Evolutionary conservation across 1,139 yeast species (phyloP).

Genomic region (Hyphopichia khmerensis): DNA sequence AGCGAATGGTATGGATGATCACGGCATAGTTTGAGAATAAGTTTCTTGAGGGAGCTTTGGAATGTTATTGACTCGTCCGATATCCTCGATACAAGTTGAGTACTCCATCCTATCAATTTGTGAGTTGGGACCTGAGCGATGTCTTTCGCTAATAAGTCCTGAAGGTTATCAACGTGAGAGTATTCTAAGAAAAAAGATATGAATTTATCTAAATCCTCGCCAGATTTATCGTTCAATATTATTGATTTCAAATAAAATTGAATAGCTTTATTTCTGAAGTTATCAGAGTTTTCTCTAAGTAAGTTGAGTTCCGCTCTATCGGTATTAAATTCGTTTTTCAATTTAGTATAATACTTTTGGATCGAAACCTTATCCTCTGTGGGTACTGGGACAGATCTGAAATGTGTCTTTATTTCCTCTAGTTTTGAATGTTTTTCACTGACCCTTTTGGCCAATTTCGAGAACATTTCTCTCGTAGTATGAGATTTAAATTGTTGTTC

Average conservation of each 20-base stretch:
- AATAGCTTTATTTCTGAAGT: conserved; percentile 56
- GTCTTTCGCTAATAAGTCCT: conserved; percentile 28
- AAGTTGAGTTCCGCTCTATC: conserved; percentile 50
- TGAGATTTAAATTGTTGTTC: conserved; percentile 58
- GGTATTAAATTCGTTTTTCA: conserved; percentile 45
- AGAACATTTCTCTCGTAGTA: conserved; percentile 43
- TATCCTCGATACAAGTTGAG: conserved; percentile 78
- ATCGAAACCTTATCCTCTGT: conserved; percentile 50
- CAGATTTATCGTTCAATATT: conserved; percentile 44
- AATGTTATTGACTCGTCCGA: conserved; percentile 49
- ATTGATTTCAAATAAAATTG: conserved; percentile 60
- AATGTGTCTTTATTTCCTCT: conserved; percentile 45
- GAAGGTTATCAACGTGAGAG: conserved; percentile 42
- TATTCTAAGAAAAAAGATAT: conserved; percentile 85
- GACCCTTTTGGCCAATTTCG: conserved; percentile 38
- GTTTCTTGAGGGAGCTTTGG: conserved; percentile 51
- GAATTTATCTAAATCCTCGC: conserved; percentile 70
- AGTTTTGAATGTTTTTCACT: conserved; percentile 43
- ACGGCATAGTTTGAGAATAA: conserved; percentile 51
- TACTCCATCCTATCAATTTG: conserved; percentile 76
- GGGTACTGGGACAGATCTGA: conserved; percentile 35
- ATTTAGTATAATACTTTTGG: conserved; percentile 47
- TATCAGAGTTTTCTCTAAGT: conserved; percentile 33
- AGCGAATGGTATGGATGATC: conserved; percentile 79
- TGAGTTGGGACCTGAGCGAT: conserved; percentile 49